A percentile compares a stretch with the other conserved stretches of the same genome.
phyloP scores from a whole-genome alignment of 2,329 filamentous ascomycete species.

The Endoconidiophora polonica region DNA sequence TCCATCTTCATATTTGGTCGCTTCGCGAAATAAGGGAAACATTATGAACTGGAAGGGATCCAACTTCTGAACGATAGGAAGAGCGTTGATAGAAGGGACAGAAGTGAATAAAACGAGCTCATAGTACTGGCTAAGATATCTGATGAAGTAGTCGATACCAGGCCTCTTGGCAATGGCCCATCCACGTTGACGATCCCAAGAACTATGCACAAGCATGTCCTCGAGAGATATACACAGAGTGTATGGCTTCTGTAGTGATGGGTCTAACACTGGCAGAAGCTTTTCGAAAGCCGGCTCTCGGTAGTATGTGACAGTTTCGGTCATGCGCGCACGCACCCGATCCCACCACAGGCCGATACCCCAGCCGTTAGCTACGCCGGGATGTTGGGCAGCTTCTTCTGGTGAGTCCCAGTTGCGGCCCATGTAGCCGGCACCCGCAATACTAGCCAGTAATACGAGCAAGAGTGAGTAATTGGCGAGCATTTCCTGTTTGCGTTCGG shows the following conservation, averaged over 20 bases:
- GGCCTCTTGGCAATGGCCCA: conserved; percentile 93
- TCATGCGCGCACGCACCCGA: conserved; percentile 58
- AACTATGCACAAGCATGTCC: conserved; percentile 84
- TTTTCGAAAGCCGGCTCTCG: conserved; percentile 91
- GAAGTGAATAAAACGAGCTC: conserved; percentile 92
- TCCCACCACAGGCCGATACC: conserved; percentile 58
- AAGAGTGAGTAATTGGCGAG: conserved; percentile 62
- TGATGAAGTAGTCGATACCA: conserved; percentile 90
- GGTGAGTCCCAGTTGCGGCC: conserved; percentile 80
- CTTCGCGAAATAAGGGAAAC: conserved; percentile 88
- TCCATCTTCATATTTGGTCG: conserved; percentile 91
- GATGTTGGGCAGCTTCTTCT: conserved; percentile 52
- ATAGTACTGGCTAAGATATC: conserved; percentile 94
- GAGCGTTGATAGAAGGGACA: conserved; percentile 66
- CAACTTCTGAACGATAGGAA: conserved; percentile 79
- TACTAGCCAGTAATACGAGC: conserved; percentile 35
- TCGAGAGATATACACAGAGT: conserved; percentile 86
- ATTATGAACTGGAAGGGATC: conserved; percentile 91
- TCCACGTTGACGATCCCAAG: conserved; percentile 85
- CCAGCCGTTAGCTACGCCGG: conserved; percentile 69
- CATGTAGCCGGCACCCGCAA: conserved; percentile 52
- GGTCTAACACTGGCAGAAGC: conserved; percentile 68
- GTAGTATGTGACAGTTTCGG: conserved; percentile 74
- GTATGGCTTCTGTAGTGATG: conserved; percentile 68
- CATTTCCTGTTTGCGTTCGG: conserved; percentile 63